Evolutionary conservation across 805 yeast genomes (phyloP).

Genomic region (Lipomyces orientalis): DNA sequence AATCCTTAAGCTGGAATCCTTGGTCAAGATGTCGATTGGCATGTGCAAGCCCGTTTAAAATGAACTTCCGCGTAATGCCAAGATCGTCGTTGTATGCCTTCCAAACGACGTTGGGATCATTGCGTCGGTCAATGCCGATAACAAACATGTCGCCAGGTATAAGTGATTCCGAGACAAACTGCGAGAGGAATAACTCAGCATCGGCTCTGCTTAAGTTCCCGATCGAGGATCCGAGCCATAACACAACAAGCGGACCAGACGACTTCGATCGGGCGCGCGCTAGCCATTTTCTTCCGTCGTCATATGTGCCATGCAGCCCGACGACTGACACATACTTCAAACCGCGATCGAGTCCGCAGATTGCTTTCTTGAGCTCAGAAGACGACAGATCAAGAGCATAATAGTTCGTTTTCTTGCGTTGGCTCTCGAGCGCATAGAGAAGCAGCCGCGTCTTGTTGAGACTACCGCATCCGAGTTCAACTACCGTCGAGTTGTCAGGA

Average conservation of each 20-base stretch:
- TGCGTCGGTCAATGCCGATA: slow-evolving; percentile 37
- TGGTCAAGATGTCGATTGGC: slow-evolving; percentile 24
- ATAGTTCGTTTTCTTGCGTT: slow-evolving; percentile 21
- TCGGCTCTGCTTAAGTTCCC: slow-evolving; percentile 36
- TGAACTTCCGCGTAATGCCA: slow-evolving; percentile 34
- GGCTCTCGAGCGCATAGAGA: slow-evolving; percentile 31
- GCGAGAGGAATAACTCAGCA: slow-evolving; percentile 28
- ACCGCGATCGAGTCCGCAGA: slow-evolving; percentile 13
- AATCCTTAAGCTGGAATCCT: slow-evolving; percentile 26
- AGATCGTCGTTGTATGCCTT: slow-evolving; percentile 37
- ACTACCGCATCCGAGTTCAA: slow-evolving; percentile 39
- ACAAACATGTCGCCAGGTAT: slow-evolving; percentile 29
- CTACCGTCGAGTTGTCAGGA: slow-evolving; percentile 23
- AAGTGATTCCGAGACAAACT: slow-evolving; percentile 21
- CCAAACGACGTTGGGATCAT: slow-evolving; percentile 29
- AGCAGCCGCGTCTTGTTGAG: slow-evolving; percentile 35
- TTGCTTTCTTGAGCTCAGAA: slow-evolving; percentile 30
- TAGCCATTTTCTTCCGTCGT: slow-evolving; percentile 35
- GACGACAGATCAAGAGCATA: slow-evolving; percentile 37
- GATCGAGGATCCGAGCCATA: slow-evolving; percentile 40
- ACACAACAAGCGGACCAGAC: slow-evolving; percentile 18
- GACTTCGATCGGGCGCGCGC: slow-evolving; percentile 7
- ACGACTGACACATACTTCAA: slow-evolving; percentile 20
- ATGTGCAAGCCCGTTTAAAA: slow-evolving; percentile 36
- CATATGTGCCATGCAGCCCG: slow-evolving; percentile 38